Evolutionary conservation across 306 rosid species (phyloP), one percentile per base, ranked within the genome.

Genomic region (Purshia tridentata): DNA sequence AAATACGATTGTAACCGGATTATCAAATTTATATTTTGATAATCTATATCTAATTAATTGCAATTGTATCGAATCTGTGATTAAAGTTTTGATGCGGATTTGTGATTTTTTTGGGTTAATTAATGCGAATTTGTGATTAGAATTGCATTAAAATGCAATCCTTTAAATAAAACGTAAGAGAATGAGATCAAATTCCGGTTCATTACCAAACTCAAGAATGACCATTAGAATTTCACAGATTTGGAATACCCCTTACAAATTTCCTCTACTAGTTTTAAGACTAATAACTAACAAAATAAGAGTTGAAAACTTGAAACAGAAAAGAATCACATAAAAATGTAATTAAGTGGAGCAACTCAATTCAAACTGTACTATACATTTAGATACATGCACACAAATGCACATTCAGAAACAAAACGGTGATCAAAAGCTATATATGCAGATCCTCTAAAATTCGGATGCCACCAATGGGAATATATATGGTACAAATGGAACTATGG

Each of bases 381-480:
- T 42, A 72, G 39, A 77, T 40, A 40, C 66, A 22, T 35, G 40
- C 6, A 77, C 70, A 71, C 15, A 22, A 75, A n/a, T 82, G 49
- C 76, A 76, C 81, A 54, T 8, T 13, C 46, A 39, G 40, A 29
- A 29, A 9, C 61, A 79, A 29, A 70, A 29, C 9, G 54, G 47
- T 45, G 54, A 29, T 29, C 35, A 42, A 73, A 66, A 68, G 15
- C 22, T 42, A 51, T 23, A 51, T 29, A 65, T 72, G 44, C 55
- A 63, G 44, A 83, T 65, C 74, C 87, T 78, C 23, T 64, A 71
- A 69, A n/a, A 74, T 69, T 53, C 57, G 70, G 69, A 68, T 77
- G 22, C 35, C 4, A 16, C 0, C 15, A 42, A 45, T 9, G 46
- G 13, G 35, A 29, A 29, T 29, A 29, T 44, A 57, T 42, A 56